Percentiles rank a stretch among this genome's conserved stretches.
These are phyloP conservation scores for Zasmidium angulare DNA, from an alignment of 2,329 filamentous ascomycete genomes.

Conservation along the genomic window DNA sequence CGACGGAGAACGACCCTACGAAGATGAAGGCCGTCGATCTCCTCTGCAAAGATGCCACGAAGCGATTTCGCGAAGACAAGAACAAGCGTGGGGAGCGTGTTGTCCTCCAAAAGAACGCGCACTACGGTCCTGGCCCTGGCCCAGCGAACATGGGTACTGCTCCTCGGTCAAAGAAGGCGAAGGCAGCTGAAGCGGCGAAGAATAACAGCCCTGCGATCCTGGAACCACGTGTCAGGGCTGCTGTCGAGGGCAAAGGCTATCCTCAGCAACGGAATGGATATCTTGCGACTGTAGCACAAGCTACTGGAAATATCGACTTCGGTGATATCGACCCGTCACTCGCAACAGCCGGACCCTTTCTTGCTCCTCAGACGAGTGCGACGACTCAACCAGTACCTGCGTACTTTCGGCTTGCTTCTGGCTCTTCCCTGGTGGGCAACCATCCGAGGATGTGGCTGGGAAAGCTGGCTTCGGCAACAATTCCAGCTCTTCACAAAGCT, in stretches of 20 bases:
- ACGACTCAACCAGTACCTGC: constrained; percentile 50
- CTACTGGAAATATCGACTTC: constrained; percentile 16
- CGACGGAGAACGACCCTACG: constrained; percentile 30
- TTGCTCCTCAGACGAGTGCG: constrained; percentile 17
- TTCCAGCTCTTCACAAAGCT: constrained; percentile 63
- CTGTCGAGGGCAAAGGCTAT: constrained; percentile 1
- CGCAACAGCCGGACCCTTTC: constrained; percentile 15
- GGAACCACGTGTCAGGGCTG: constrained; percentile 9
- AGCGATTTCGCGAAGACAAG: constrained; percentile 69
- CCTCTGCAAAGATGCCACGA: constrained; percentile 74
- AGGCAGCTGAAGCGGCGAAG: constrained; percentile 9
- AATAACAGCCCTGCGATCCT: constrained; percentile 3
- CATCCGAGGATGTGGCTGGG: constrained; percentile 62
- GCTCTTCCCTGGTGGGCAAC: constrained; percentile 56
- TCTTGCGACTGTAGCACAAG: constrained; percentile 16
- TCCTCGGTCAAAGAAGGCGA: constrained; percentile 13
- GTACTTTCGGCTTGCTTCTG: constrained; percentile 68
- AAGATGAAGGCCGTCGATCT: constrained; percentile 69
- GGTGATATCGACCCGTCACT: constrained; percentile 27
- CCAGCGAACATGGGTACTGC: constrained; percentile 33
- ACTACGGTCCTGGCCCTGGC: constrained; percentile 44
- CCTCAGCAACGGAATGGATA: constrained; percentile 2
- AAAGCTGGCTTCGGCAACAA: constrained; percentile 57
- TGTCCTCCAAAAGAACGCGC: constrained; percentile 23
- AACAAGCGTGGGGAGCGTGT: constrained; percentile 40